Evolutionary conservation across 805 yeast genomes (phyloP), one percentile per base, ranked within the genome.

Genomic region (Starmerella sirachaensis): DNA sequence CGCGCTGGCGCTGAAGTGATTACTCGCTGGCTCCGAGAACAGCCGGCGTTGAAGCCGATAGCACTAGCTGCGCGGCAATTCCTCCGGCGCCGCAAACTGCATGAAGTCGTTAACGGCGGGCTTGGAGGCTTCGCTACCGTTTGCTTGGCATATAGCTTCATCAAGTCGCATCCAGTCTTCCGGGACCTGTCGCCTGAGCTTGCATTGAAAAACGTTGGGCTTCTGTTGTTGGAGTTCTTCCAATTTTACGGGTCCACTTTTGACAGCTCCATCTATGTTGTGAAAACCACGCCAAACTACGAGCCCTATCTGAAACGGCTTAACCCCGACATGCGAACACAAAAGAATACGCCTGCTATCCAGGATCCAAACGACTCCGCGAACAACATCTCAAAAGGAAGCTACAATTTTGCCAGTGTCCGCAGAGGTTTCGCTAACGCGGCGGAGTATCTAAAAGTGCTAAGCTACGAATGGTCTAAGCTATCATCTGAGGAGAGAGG

Each of bases 51-150:
- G 35, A 63, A 94, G 46, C 93, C 85, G 52, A 59, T 88, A 34
- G 93, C 79, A 1, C 63, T 88, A 33, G 73, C 85, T 1, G 69
- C 88, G 5, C 86, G 91, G 58, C 94, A 82, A 54, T 88, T 86
- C 52, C 64, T 88, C 34, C 65, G 84, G 22, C 74, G 83, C 1
- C 66, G 96, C 51, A 72, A 69, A 41, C 63, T 86, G 43, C 84
- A 85, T 52, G 79, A 82, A 46, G 97, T 88, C 12, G 93, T 80
- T 50, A 76, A 76, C 17, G 98, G 98, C 35, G 97, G 97, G 0
- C 62, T 88, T 5, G 97, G 98, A 29, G 97, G 97, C 0, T 88
- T 78, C 56, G 74, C 95, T 6, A 81, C 83, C n/a, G 83, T 86
- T 30, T 85, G 95, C 51, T 53, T 91, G 54, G 84, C 80, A 13